These are phyloP conservation scores for Limtongia smithiae DNA, from an alignment of 805 yeast genomes.

Conservation along the genomic window DNA sequence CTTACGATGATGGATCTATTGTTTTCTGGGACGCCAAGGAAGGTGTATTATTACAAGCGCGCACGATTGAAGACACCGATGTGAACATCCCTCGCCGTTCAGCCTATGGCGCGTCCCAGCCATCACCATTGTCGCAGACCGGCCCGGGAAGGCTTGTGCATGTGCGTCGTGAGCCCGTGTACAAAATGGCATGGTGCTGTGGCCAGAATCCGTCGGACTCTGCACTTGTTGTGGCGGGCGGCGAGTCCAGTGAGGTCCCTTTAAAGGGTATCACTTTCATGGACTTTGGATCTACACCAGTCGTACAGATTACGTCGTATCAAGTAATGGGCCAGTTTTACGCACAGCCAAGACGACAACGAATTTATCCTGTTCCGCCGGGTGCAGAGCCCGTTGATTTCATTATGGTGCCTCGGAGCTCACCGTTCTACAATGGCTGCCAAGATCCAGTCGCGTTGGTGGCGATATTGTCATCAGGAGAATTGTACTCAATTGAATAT, in stretches of 20 bases:
- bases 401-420: conserved; percentile 53
- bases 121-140: no score
- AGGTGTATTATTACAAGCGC: conserved; percentile 70
- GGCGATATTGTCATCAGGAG: conserved; percentile 58
- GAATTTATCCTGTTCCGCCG: conserved; percentile 53
- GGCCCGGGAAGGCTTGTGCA: no score
- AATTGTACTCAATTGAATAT: conserved; percentile 57
- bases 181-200: conserved; percentile 71
- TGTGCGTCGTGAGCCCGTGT: conserved; percentile 40
- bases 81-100: conserved; percentile 50
- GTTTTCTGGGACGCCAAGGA: conserved; percentile 90
- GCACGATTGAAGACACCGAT: conserved; percentile 63
- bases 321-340: conserved; percentile 78
- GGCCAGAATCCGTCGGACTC: conserved; percentile 78
- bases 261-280: conserved; percentile 51
- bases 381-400: conserved; percentile 45
- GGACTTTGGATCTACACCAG: conserved; percentile 77
- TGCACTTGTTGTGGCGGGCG: conserved; percentile 66
- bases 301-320: conserved; percentile 76
- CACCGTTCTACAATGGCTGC: conserved; percentile 77
- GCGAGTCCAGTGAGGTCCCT: conserved; percentile 46
- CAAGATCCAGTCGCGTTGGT: conserved; percentile 70
- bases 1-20: conserved; percentile 76
- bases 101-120: background rate
- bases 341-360: conserved; percentile 54